These are phyloP conservation scores for Phytophthora uliginosa DNA, from an alignment of 352 stramenopile genomes.

Conservation along the genomic window DNA sequence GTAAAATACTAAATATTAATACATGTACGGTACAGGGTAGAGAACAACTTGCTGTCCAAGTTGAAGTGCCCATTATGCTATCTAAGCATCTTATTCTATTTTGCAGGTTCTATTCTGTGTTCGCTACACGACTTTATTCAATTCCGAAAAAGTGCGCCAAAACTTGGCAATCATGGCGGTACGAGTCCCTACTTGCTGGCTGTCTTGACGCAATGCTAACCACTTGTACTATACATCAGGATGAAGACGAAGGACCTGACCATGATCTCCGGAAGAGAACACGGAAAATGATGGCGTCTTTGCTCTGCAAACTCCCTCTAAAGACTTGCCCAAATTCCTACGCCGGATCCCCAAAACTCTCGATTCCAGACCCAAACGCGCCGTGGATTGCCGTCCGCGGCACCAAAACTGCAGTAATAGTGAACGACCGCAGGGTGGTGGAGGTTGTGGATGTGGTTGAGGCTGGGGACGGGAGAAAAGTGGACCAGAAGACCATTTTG, in stretches of 20 bases:
- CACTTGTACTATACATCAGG: neutral
- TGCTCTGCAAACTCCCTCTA: constrained; percentile 12
- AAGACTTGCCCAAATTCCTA: constrained; percentile 2
- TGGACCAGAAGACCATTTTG: constrained; percentile 26
- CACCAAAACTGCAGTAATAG: constrained; percentile 20
- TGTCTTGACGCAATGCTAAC: constrained; percentile 6
- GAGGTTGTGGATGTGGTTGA: constrained; percentile 3
- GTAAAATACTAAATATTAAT: too few relatives aligned
- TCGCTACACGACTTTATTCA: neutral
- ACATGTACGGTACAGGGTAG: too few relatives aligned
- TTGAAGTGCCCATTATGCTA: neutral
- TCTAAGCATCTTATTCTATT: neutral
- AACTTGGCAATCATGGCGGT: neutral
- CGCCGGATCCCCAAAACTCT: neutral
- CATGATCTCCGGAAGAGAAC: neutral
- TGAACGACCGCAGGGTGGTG: constrained; percentile 7
- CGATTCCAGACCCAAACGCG: constrained; percentile 14
- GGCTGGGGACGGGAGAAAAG: neutral
- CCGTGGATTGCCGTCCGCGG: constrained; percentile 24
- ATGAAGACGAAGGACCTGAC: neutral
- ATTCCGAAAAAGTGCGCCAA: constrained; percentile 2
- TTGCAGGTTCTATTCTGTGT: neutral
- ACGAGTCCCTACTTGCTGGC: neutral
- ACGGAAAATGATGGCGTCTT: neutral
- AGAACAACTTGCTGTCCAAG: neutral